Evolutionary conservation across 371 early-diverging fungal species (phyloP).

Genomic region (Smittium mucronatum): DNA sequence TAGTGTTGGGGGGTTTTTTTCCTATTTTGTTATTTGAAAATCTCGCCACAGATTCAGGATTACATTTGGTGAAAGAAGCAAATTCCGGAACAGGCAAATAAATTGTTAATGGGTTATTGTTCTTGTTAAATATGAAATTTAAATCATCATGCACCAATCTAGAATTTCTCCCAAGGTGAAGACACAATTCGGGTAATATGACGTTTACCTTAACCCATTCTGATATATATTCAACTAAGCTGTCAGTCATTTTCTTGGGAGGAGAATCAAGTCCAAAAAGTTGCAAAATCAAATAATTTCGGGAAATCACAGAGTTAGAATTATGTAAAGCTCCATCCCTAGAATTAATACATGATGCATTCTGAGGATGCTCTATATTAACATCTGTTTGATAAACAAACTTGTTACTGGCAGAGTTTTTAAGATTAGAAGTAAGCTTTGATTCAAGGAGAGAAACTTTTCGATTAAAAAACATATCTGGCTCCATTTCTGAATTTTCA

Average conservation of each 20-base stretch:
- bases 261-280: constrained; percentile 28
- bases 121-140: constrained; percentile 26
- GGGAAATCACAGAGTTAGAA: background rate
- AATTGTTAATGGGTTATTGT: constrained; percentile 26
- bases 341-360: too few relatives aligned
- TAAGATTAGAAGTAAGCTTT: too few relatives aligned
- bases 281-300: constrained; percentile 22
- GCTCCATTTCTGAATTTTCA: too few relatives aligned
- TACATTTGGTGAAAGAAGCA: constrained; percentile 11
- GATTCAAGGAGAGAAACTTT: too few relatives aligned
- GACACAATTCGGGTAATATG: constrained; percentile 28
- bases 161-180: constrained; percentile 23
- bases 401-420: too few relatives aligned
- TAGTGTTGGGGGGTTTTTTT: too few relatives aligned
- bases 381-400: too few relatives aligned
- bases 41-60: too few relatives aligned
- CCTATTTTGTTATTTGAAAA: too few relatives aligned
- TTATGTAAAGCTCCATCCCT: too few relatives aligned
- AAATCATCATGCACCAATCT: constrained; percentile 27
- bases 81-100: constrained; percentile 31
- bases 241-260: constrained; percentile 22
- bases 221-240: constrained; percentile 26
- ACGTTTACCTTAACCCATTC: constrained; percentile 24
- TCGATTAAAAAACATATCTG: too few relatives aligned
- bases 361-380: too few relatives aligned